Percentiles rank a stretch among this genome's conserved stretches.
Evolutionary conservation across 2,329 filamentous ascomycete species (phyloP).

Genomic region (Paracamarosporium sp.): DNA sequence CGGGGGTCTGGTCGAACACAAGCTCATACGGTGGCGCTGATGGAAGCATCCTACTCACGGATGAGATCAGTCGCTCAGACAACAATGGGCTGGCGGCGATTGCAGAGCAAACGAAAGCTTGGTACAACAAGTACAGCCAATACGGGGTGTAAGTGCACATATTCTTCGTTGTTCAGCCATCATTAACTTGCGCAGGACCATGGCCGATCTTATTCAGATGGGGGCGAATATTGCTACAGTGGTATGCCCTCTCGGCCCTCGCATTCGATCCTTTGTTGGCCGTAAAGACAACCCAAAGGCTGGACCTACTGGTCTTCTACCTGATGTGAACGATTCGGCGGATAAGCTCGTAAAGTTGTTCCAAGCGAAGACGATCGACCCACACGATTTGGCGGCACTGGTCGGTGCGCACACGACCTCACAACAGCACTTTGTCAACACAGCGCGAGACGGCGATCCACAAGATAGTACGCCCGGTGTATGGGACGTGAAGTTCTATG

Average conservation of each 20-base stretch:
- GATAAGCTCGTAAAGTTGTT: conserved; percentile 46
- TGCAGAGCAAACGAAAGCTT: conserved; percentile 36
- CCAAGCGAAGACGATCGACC: conserved; percentile 46
- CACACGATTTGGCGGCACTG: conserved; percentile 46
- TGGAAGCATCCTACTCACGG: conserved; percentile 39
- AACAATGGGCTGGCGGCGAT: conserved; percentile 38
- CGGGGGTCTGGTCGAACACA: conserved; percentile 38
- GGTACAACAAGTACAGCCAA: conserved; percentile 40
- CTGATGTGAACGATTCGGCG: conserved; percentile 38
- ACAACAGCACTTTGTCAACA: conserved; percentile 46
- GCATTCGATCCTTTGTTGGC: conserved; percentile 46
- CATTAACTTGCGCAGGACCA: conserved; percentile 11
- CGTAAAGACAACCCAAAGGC: conserved; percentile 45
- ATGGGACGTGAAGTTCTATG: conserved; percentile 48
- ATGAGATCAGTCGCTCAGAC: conserved; percentile 34
- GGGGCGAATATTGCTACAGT: conserved; percentile 47
- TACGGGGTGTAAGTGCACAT: conserved; percentile 33
- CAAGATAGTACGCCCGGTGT: conserved; percentile 46
- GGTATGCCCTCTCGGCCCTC: conserved; percentile 48
- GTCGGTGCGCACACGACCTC: conserved; percentile 47
- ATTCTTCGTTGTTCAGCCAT: background rate
- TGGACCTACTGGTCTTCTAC: conserved; percentile 42
- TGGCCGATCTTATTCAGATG: conserved; percentile 49
- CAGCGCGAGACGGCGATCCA: conserved; percentile 38
- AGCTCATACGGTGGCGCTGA: conserved; percentile 39